Evolutionary conservation across 805 yeast species (phyloP).

Genomic region (Jamesozyma hellenica): DNA sequence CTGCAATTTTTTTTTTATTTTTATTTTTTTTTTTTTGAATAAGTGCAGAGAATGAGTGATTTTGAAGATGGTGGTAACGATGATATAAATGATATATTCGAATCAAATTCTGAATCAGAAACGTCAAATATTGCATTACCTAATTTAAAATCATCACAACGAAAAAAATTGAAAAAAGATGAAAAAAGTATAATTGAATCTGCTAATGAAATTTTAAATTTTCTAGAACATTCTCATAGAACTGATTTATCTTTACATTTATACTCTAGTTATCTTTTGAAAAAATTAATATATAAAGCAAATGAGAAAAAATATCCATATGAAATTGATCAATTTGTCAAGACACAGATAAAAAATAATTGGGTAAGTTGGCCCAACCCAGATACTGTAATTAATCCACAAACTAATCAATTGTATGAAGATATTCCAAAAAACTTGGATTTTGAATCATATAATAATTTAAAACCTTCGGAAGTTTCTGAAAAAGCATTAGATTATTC

Average conservation of each 20-base stretch:
- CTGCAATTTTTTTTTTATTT: no score
- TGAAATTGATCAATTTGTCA: slow-evolving; percentile 30
- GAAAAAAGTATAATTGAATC: slow-evolving; percentile 10
- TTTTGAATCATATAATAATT: not conserved
- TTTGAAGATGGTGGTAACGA: not conserved
- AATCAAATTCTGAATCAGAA: not conserved
- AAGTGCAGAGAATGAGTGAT: not conserved
- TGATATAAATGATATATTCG: not conserved
- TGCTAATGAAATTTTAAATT: slow-evolving; percentile 27
- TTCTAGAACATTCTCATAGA: slow-evolving; percentile 41
- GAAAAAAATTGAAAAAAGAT: not conserved
- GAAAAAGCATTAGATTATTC: slow-evolving; percentile 18
- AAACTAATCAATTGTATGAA: slow-evolving; percentile 19
- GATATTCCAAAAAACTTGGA: slow-evolving; percentile 6
- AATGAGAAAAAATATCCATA: slow-evolving; percentile 20
- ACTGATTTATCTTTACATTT: slow-evolving; percentile 55
- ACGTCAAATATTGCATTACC: not conserved
- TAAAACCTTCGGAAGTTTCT: slow-evolving; percentile 20
- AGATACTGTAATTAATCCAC: slow-evolving; percentile 23
- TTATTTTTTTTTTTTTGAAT: no score
- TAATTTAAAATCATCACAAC: not conserved
- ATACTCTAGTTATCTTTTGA: slow-evolving; percentile 42
- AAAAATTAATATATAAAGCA: slow-evolving; percentile 18
- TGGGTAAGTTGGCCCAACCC: slow-evolving; percentile 59
- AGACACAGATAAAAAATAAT: slow-evolving; percentile 27